Evolutionary conservation across 1,284 basidiomycete genomes (phyloP).

Genomic region (Marasmius sp.): DNA sequence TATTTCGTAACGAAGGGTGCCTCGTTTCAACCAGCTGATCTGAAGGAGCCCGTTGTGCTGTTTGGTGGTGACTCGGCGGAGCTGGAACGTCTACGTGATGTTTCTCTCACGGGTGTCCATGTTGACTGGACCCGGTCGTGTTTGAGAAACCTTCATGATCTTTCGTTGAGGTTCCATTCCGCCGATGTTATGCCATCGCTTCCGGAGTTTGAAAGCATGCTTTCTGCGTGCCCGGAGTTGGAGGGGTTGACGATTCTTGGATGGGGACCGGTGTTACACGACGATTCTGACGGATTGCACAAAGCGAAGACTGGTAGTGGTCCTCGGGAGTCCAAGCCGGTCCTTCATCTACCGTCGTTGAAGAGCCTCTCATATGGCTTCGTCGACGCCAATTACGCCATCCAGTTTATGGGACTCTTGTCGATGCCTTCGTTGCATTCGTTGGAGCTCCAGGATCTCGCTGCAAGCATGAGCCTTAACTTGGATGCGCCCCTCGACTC

Average conservation of each 20-base stretch:
- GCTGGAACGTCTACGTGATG: slow-evolving; percentile 32
- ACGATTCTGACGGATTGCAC: slow-evolving; percentile 9
- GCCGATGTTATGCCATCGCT: slow-evolving; percentile 49
- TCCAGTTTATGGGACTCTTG: slow-evolving; percentile 42
- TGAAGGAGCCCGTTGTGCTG: slow-evolving; percentile 38
- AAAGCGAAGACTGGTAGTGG: background rate
- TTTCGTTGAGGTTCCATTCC: slow-evolving; percentile 54
- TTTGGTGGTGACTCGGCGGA: slow-evolving; percentile 33
- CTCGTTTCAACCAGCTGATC: slow-evolving; percentile 38
- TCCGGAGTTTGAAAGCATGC: slow-evolving; percentile 40
- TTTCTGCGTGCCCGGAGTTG: slow-evolving; percentile 39
- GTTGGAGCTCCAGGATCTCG: slow-evolving; percentile 46
- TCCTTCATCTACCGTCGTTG: slow-evolving; percentile 33
- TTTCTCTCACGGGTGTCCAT: slow-evolving; percentile 53
- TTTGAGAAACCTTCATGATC: slow-evolving; percentile 38
- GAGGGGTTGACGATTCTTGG: slow-evolving; percentile 44
- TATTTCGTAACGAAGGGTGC: slow-evolving; percentile 46
- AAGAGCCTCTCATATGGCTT: slow-evolving; percentile 45
- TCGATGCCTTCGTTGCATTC: slow-evolving; percentile 36
- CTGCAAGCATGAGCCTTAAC: slow-evolving; percentile 26
- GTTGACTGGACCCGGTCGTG: slow-evolving; percentile 44
- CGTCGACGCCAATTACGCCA: slow-evolving; percentile 41
- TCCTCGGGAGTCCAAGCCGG: slow-evolving; percentile 1
- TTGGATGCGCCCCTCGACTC: slow-evolving; percentile 29
- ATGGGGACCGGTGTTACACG: slow-evolving; percentile 41